These are phyloP conservation scores for Ceratocystis huliohia DNA, from an alignment of 2,329 filamentous ascomycete genomes.

Conservation along the genomic window DNA sequence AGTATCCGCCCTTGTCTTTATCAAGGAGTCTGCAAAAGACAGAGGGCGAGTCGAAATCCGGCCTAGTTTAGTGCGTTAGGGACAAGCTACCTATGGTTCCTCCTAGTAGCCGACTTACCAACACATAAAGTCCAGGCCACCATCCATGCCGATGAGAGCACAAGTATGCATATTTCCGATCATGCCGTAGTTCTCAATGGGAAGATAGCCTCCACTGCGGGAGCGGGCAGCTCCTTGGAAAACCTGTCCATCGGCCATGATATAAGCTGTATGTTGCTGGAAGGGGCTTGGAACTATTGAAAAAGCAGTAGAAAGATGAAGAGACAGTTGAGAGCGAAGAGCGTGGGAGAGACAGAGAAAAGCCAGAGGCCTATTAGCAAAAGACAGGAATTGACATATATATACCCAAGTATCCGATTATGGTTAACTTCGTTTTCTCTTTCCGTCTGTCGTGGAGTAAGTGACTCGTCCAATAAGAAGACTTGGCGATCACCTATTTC, in stretches of 20 bases:
- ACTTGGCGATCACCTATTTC: background rate
- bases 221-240: conserved; percentile 7
- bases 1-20: conserved; percentile 61
- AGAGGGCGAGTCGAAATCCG: conserved; percentile 65
- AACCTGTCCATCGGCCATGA: conserved; percentile 8
- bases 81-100: background rate
- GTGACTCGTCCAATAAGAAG: background rate
- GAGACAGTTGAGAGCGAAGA: background rate
- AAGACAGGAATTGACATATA: background rate
- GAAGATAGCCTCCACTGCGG: conserved; percentile 37
- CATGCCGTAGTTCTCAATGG: conserved; percentile 66
- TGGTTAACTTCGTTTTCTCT: background rate
- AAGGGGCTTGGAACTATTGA: background rate
- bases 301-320: background rate
- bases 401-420: background rate
- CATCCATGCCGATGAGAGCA: conserved; percentile 60
- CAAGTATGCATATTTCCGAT: conserved; percentile 73
- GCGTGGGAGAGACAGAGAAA: background rate
- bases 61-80: conserved; percentile 35
- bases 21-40: conserved; percentile 64
- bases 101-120: conserved; percentile 37
- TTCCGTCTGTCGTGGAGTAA: background rate
- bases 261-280: background rate
- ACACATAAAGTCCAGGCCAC: conserved; percentile 66
- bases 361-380: background rate